These are phyloP conservation scores for Aspergillus fischeri DNA, from an alignment of 2,329 filamentous ascomycete genomes.

Conservation along the genomic window DNA sequence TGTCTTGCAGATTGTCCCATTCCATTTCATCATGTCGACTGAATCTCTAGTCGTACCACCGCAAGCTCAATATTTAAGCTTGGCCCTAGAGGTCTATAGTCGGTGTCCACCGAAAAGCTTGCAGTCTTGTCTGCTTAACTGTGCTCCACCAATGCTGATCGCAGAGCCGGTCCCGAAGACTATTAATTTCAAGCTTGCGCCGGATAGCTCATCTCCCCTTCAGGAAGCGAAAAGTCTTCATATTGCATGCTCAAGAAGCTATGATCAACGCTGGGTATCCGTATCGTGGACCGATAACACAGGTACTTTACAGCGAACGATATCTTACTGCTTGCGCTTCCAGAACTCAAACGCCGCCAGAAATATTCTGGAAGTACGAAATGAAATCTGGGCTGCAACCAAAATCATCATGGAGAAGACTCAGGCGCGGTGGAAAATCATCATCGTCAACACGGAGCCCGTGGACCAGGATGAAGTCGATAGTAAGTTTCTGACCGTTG, in stretches of 20 bases:
- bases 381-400: conserved; percentile 56
- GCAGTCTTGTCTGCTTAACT: conserved; percentile 38
- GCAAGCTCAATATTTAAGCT: conserved; percentile 44
- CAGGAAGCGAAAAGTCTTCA: conserved; percentile 56
- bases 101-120: conserved; percentile 48
- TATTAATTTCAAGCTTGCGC: conserved; percentile 52
- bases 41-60: conserved; percentile 50
- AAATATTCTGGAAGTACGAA: conserved; percentile 47
- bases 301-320: conserved; percentile 50
- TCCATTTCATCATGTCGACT: conserved; percentile 50
- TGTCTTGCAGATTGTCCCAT: conserved; percentile 56
- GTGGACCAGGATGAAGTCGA: conserved; percentile 51
- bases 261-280: conserved; percentile 55
- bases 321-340: conserved; percentile 52
- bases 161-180: conserved; percentile 50
- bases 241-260: conserved; percentile 54
- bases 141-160: conserved; percentile 52
- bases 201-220: conserved; percentile 52
- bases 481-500: conserved; percentile 27
- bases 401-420: conserved; percentile 51
- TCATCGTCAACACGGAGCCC: conserved; percentile 50
- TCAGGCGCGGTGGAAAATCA: conserved; percentile 53
- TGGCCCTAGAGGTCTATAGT: conserved; percentile 57
- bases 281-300: conserved; percentile 58
- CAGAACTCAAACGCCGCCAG: conserved; percentile 27